These are phyloP conservation scores for Eucalyptus decipiens DNA, from an alignment of 345 rosid genomes.

Conservation along the genomic window DNA sequence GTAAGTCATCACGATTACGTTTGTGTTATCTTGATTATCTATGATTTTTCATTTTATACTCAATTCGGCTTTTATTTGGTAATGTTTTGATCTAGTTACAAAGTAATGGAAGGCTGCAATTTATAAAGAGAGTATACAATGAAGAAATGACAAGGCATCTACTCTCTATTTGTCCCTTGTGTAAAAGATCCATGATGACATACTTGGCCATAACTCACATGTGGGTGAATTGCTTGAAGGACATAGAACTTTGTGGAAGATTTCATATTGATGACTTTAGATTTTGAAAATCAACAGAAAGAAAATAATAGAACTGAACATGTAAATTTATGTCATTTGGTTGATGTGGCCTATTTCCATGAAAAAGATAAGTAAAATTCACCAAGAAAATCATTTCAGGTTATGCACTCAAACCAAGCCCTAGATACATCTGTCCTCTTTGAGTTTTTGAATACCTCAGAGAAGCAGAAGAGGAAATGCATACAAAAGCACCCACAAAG, in stretches of 20 bases:
- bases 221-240: neutral
- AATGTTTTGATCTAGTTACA: neutral
- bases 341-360: neutral
- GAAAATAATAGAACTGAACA: neutral
- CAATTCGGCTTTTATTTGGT: neutral
- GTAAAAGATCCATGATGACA: neutral
- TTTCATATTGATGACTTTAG: neutral
- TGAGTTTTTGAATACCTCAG: neutral
- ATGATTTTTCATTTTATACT: neutral
- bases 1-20: slow-evolving; percentile 34
- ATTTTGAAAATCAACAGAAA: neutral
- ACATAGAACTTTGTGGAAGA: neutral
- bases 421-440: neutral
- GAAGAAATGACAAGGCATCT: neutral
- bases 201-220: neutral
- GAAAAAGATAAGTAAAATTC: neutral
- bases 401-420: neutral
- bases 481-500: neutral
- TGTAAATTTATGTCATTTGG: neutral
- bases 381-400: neutral
- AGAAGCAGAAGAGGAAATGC: neutral
- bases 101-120: neutral
- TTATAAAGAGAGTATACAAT: neutral
- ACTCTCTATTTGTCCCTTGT: neutral
- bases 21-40: neutral